Evolutionary conservation across 2,329 filamentous ascomycete genomes (phyloP).

Genomic region (Arthrinium phaeospermum): DNA sequence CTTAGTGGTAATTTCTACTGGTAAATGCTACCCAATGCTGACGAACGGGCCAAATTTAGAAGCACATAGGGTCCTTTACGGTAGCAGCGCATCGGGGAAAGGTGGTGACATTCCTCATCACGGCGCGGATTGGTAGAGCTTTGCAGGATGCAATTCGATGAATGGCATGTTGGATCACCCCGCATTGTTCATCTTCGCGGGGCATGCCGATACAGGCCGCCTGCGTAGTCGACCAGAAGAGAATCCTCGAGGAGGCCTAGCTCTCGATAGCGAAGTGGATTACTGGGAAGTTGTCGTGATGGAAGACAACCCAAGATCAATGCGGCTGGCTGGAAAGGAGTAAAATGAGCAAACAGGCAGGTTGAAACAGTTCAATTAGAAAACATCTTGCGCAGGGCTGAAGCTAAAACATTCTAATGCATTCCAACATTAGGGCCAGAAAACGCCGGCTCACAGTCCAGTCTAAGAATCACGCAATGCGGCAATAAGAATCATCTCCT

Average conservation of each 20-base stretch:
- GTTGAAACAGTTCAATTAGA: not conserved
- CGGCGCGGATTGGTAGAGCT: not conserved
- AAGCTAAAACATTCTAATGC: not conserved
- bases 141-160: conserved; percentile 9
- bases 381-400: not conserved
- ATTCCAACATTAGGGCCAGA: not conserved
- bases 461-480: not conserved
- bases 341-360: not conserved
- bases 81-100: not conserved
- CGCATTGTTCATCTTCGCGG: not conserved
- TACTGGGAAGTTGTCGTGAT: not conserved
- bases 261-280: not conserved
- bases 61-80: conserved; percentile 1
- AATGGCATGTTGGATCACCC: conserved; percentile 12
- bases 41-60: not conserved
- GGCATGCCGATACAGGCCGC: not conserved
- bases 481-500: not conserved
- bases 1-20: too few species aligned
- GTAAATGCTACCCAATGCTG: not conserved
- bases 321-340: not conserved
- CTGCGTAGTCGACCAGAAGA: not conserved
- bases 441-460: not conserved
- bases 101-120: not conserved
- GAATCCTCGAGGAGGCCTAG: not conserved
- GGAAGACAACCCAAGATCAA: not conserved